Evolutionary conservation across 2,329 filamentous ascomycete species (phyloP), one percentile per base, ranked within the genome.

Genomic region (Trichoderma oligosporum): DNA sequence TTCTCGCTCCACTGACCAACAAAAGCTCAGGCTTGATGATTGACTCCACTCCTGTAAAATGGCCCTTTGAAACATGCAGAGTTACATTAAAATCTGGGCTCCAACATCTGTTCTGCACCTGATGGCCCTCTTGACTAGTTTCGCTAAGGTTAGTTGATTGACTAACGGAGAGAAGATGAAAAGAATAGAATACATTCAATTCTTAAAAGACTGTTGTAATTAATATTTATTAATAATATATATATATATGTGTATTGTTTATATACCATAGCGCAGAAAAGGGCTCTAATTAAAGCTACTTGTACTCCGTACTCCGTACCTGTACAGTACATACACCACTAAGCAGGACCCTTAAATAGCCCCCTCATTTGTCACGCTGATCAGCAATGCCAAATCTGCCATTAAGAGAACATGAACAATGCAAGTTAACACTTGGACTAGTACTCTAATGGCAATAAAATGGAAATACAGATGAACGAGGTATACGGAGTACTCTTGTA

Each of bases 31-130:
- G n/a, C n/a, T n/a, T n/a, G n/a, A n/a, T n/a, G n/a, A n/a, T n/a
- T n/a, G 42, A 49, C 46, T 49, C 36, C 48, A 25, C 49, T 38
- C 49, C 49, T 53, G 42, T 53, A 53, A 53, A 53, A 42, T 45
- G 31, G 24, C 49, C 20, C 52, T 45, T 55, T 41, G 52, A 55
- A 55, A 56, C 42, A 22, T 24, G 27, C 14, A 18, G 45, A 35
- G 53, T 56, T 49, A 51, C 53, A 56, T 56, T 51, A 53, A 33
- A 56, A 56, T 51, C 53, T 31, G 53, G 25, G 16, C 53, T 55
- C 47, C n/a, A 33, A 33, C 49, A 53, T 31, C 31, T 45, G 48
- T 24, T 31, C 31, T 45, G 48, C 35, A 38, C 24, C 42, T 39
- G 39, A 29, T 45, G 12, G 33, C 33, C 25, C 44, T 54, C n/a